phyloP scores from a whole-genome alignment of 108 stramenopile genomes.

The Cyclotella choctawhatcheeana region DNA sequence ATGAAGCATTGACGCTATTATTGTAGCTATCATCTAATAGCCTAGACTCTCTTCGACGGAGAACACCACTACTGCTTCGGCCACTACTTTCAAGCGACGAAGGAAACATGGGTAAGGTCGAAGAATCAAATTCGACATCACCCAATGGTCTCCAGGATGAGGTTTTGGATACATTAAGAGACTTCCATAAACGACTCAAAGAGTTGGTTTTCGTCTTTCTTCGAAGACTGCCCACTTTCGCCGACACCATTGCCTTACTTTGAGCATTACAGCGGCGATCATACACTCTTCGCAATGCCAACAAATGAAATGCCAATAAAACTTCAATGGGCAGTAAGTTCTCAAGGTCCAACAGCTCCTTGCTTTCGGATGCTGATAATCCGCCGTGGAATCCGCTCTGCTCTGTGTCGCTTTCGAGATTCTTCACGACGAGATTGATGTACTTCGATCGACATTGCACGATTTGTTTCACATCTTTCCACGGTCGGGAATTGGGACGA shows the following conservation, averaged over 20 bases:
- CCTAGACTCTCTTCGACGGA: not conserved
- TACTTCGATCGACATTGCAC: slow-evolving; percentile 58
- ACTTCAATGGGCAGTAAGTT: slow-evolving; percentile 80
- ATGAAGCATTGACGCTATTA: not conserved
- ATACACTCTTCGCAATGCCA: slow-evolving; percentile 67
- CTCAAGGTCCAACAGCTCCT: slow-evolving; percentile 61
- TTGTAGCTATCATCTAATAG: not conserved
- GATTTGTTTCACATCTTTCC: slow-evolving; percentile 73
- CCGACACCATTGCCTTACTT: not conserved
- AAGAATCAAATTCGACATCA: slow-evolving; percentile 4
- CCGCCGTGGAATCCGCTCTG: slow-evolving; percentile 72
- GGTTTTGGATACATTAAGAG: slow-evolving; percentile 22
- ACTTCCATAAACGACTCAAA: slow-evolving; percentile 27
- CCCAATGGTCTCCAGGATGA: slow-evolving; percentile 16
- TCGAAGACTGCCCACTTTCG: slow-evolving; percentile 1
- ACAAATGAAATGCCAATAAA: slow-evolving; percentile 74
- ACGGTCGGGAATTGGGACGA: slow-evolving; percentile 71
- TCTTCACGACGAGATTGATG: slow-evolving; percentile 68
- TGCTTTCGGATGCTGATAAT: slow-evolving; percentile 64
- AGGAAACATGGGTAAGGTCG: not conserved
- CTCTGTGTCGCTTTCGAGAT: slow-evolving; percentile 43
- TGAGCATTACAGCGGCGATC: slow-evolving; percentile 6
- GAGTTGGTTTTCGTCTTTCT: slow-evolving; percentile 10
- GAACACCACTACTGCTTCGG: too few relatives aligned
- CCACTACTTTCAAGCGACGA: not conserved